Conservation (phyloP, 1,284 basidiomycete genomes). For the Fomitopsis palustris region DNA sequence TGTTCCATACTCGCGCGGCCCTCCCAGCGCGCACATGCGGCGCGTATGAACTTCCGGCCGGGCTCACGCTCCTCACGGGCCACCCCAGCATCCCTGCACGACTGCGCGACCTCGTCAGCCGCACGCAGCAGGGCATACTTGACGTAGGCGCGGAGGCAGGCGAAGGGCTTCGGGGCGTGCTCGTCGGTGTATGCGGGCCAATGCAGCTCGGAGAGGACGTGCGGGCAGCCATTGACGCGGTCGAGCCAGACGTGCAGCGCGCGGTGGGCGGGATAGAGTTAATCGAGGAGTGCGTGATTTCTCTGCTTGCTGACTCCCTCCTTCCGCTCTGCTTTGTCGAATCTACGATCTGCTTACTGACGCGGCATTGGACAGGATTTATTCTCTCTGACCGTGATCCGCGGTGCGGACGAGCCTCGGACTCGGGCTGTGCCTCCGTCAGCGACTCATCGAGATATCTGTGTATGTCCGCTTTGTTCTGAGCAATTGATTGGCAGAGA, state of each 20-base stretch:
- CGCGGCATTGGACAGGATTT: neutral
- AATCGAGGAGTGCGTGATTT: conserved; percentile 62
- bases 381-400: conserved; percentile 1
- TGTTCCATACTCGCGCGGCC: conserved; percentile 61
- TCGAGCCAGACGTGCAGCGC: conserved; percentile 46
- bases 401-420: too few relatives aligned
- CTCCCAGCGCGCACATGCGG: conserved; percentile 29
- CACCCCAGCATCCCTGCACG: conserved; percentile 44
- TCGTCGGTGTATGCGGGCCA: conserved; percentile 70
- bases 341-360: neutral
- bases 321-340: neutral
- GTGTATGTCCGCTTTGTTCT: too few relatives aligned
- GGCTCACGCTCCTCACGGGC: conserved; percentile 44
- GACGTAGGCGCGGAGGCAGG: conserved; percentile 19
- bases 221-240: conserved; percentile 42
- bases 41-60: conserved; percentile 35
- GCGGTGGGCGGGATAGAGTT: conserved; percentile 71
- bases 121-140: conserved; percentile 32
- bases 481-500: too few relatives aligned
- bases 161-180: conserved; percentile 48
- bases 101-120: conserved; percentile 45
- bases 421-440: too few relatives aligned
- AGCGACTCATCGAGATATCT: too few relatives aligned
- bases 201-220: conserved; percentile 51
- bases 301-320: too few relatives aligned